Base-by-base conservation (phyloP, 1,284 basidiomycete genomes). In the Entoloma clypeatum region DNA sequence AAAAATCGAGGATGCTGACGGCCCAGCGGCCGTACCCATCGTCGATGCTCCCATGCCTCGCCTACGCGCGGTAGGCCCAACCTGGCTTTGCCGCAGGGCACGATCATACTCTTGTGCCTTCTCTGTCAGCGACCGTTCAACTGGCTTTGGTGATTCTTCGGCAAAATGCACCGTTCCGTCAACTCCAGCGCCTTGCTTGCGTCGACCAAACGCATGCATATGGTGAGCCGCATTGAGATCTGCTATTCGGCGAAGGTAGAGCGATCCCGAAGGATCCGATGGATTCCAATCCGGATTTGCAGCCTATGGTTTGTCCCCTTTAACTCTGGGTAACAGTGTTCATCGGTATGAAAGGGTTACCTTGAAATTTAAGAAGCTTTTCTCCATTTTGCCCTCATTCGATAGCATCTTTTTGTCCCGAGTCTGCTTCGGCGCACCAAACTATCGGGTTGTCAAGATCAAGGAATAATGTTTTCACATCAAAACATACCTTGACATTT, bases 361-460 rank as follows among this genome's bases (percentile, higher is more conserved):
- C 69, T 93, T 95, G 75, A 99, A 99, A 57, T 92, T 93, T 25
- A 98, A 68, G 65, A 99, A 92, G 55, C 84, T 89, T 70, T 98
- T 94, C 71, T 99, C 95, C 92, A 99, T 97, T 74, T 98, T 96
- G 40, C 90, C 88, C 52, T 94, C 88, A 51, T 88, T 89, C 5
- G 87, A 88, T 50, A 86, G 69, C 69, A 87, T 81, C 39, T 79
- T 76, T 55, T 81, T 81, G 50, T 90, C 81, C n/a, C 69, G 68
- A 13, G 72, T 74, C 26, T 70, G 65, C 2, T 74, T 73, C 1
- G 87, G 86, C 6, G 86, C 90, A 19, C 89, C 90, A 55, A 89
- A 91, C 81, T 88, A 48, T 30, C 23, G 19, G 21, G n/a, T 8
- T 44, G 36, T 21, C 13, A 5, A 9, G 10, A 10, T 16, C 5